These are phyloP conservation scores for Echinosophora koreensis DNA, from an alignment of 306 rosid genomes.

Conservation along the genomic window DNA sequence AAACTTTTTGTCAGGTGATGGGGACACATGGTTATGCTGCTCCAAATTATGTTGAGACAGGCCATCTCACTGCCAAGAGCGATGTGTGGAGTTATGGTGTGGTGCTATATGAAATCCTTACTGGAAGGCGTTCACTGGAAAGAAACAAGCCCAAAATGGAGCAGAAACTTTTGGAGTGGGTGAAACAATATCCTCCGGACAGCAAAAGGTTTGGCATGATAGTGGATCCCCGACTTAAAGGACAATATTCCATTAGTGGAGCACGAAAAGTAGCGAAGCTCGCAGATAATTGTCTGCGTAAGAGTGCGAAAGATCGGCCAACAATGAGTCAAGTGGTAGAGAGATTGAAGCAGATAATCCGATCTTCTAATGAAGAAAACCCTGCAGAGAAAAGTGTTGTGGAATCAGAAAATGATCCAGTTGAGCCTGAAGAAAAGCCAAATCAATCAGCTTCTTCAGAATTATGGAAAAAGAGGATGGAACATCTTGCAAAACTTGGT, in stretches of 20 bases:
- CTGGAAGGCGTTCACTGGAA: slow-evolving; percentile 78
- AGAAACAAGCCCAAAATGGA: slow-evolving; percentile 71
- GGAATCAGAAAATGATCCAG: slow-evolving; percentile 40
- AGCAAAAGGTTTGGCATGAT: slow-evolving; percentile 62
- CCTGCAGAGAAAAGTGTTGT: slow-evolving; percentile 42
- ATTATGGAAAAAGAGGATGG: slow-evolving; percentile 78
- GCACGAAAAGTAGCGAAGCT: slow-evolving; percentile 64
- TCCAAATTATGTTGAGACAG: slow-evolving; percentile 86
- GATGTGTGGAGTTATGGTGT: slow-evolving; percentile 94
- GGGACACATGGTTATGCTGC: slow-evolving; percentile 94
- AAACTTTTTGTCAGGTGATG: slow-evolving; percentile 60
- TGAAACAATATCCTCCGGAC: slow-evolving; percentile 68
- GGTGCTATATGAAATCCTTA: slow-evolving; percentile 76
- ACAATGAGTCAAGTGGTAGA: slow-evolving; percentile 72
- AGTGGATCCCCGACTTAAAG: slow-evolving; percentile 73
- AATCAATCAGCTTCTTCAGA: slow-evolving; percentile 48
- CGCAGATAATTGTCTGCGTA: slow-evolving; percentile 68
- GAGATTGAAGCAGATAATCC: slow-evolving; percentile 68
- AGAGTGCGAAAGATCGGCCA: slow-evolving; percentile 78
- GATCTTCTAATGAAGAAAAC: slow-evolving; percentile 48
- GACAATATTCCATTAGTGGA: slow-evolving; percentile 54
- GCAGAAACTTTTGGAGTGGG: slow-evolving; percentile 88
- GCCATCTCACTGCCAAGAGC: slow-evolving; percentile 89
- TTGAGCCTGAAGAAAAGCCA: slow-evolving; percentile 45
- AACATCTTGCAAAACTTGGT: slow-evolving; percentile 84